Conservation (phyloP, 139 green algal species). For the Volvox africanus region DNA sequence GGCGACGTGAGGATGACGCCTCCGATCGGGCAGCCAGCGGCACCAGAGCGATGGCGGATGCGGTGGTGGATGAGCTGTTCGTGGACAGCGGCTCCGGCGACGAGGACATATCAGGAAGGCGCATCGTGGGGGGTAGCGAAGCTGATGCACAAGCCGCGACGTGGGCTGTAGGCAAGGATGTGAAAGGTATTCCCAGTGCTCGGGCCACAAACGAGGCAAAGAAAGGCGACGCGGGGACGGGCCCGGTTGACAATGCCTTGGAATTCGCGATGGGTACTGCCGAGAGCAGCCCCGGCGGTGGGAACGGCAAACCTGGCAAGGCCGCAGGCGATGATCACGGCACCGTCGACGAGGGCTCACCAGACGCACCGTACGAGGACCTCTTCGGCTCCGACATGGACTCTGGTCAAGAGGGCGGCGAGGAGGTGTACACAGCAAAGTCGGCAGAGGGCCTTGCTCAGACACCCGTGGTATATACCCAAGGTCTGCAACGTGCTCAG, state of each 20-base stretch:
- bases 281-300: too few species aligned
- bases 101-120: neutral
- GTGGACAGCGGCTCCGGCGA: neutral
- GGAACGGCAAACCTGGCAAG: neutral
- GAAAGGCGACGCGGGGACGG: too few species aligned
- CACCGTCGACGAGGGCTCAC: neutral
- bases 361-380: slow-evolving; percentile 13
- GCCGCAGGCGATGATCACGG: neutral
- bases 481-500: too few species aligned
- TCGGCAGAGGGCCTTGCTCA: too few species aligned
- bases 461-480: too few species aligned
- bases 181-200: too few species aligned
- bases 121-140: too few species aligned
- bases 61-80: neutral
- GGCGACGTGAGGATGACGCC: too few species aligned
- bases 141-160: too few species aligned
- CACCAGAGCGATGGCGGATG: neutral
- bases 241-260: too few species aligned
- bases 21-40: neutral
- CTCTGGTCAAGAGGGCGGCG: neutral
- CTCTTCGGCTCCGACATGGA: slow-evolving; percentile 38
- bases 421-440: neutral
- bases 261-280: neutral
- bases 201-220: too few species aligned
- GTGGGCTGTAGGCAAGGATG: too few species aligned